A percentile compares a stretch with the other conserved stretches of the same genome.
Evolutionary conservation across 139 green algal genomes (phyloP).

Genomic region (Chlorella vulgaris): DNA sequence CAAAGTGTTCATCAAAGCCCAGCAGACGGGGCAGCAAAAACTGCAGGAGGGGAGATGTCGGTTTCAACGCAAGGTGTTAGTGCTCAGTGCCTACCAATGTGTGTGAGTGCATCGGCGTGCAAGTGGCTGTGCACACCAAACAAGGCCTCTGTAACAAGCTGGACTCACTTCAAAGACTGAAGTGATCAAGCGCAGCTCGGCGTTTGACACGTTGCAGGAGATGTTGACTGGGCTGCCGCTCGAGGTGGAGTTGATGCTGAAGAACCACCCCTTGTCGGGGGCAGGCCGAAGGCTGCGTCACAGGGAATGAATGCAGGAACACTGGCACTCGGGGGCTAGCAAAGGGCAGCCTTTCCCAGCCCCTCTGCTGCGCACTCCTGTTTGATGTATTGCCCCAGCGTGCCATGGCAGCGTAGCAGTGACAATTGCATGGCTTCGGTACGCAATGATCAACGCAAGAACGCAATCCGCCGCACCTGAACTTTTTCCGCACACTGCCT

Average conservation of each 20-base stretch:
- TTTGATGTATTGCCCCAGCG: neutral
- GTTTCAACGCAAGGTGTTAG: neutral
- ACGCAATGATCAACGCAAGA: neutral
- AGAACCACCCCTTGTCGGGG: slow-evolving; percentile 30
- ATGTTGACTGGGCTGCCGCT: neutral
- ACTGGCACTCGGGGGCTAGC: neutral
- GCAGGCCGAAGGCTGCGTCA: slow-evolving; percentile 23
- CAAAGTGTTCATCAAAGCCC: slow-evolving; percentile 50
- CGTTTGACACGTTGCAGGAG: slow-evolving; percentile 24
- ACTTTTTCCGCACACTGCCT: neutral
- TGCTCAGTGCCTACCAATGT: neutral
- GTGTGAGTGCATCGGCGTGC: neutral
- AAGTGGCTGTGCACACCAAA: neutral
- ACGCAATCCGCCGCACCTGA: neutral
- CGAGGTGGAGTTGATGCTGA: slow-evolving; percentile 33
- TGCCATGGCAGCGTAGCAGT: neutral
- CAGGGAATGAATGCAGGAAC: neutral
- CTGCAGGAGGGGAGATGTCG: slow-evolving; percentile 21
- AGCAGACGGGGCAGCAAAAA: slow-evolving; percentile 42
- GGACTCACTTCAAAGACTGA: slow-evolving; percentile 29
- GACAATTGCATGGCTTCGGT: neutral
- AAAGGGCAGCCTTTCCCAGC: neutral
- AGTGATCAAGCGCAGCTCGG: slow-evolving; percentile 37
- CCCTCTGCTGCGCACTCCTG: neutral
- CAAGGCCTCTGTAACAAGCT: neutral